Conservation (phyloP, 768 basidiomycete genomes). For the Boletus bicolor region DNA sequence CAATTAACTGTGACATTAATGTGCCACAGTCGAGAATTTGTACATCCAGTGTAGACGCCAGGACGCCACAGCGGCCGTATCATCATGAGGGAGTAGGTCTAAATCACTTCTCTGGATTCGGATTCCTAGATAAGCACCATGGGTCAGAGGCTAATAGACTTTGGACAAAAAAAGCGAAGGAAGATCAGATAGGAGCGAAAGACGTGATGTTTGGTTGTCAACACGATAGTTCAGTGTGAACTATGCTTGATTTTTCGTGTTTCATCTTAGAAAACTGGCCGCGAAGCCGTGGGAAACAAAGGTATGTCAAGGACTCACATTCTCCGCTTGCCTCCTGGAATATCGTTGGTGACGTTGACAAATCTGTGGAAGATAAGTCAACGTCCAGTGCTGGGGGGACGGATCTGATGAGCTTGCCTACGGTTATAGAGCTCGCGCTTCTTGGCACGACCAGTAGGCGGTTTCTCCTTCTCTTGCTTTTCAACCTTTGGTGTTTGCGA, state of each 20-base stretch:
- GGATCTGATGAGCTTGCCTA: slow-evolving; percentile 50
- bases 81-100: neutral
- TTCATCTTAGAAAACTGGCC: slow-evolving; percentile 20
- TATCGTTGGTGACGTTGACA: slow-evolving; percentile 79
- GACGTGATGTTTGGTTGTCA: slow-evolving; percentile 87
- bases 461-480: slow-evolving; percentile 98
- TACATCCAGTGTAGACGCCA: neutral
- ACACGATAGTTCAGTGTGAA: slow-evolving; percentile 91
- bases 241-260: slow-evolving; percentile 67
- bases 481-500: slow-evolving; percentile 97
- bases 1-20: too few species aligned
- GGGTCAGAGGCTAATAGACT: slow-evolving; percentile 10
- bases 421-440: slow-evolving; percentile 92
- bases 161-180: neutral
- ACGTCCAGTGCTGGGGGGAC: neutral
- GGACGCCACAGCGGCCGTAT: too few species aligned
- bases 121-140: slow-evolving; percentile 13
- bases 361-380: slow-evolving; percentile 46
- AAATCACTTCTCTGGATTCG: slow-evolving; percentile 6
- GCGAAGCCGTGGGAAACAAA: slow-evolving; percentile 40
- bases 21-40: neutral
- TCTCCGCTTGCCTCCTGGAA: slow-evolving; percentile 86
- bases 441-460: slow-evolving; percentile 93
- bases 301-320: slow-evolving; percentile 68
- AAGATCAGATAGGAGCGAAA: slow-evolving; percentile 99